Base-by-base conservation (phyloP, 2,329 filamentous ascomycete genomes). In the Fusarium newnesense region DNA sequence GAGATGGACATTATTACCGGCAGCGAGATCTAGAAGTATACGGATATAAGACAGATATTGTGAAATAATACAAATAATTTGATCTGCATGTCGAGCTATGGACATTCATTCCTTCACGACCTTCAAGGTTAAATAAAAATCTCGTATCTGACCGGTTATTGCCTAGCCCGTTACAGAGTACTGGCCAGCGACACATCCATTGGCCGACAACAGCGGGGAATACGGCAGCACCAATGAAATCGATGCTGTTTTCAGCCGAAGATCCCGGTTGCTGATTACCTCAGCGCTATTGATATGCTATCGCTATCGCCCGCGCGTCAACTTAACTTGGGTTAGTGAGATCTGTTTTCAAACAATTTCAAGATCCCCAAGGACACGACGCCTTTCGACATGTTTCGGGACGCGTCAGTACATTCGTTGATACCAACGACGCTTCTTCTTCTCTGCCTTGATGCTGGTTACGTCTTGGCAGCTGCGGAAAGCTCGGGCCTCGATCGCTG, bases 211-310 rank as follows among this genome's bases (percentile, higher is more conserved):
- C 34, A 52, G 52, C 40, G n/a, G 24, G 24, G 19, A 30, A 42
- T 50, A 64, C 40, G 43, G 28, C n/a, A 30, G 34, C 37, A 37
- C 66, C 60, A 70, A 70, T 70, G 9, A 47, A 28, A 26, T 34
- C 15, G 7, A 30, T 21, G 11, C 30, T 7, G 8, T 28, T 36
- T 28, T 28, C 36, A 63, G 58, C 69, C 68, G 69, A 68, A 10
- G 34, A 56, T 59, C 13, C 69, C 68, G 68, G n/a, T 56, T 28
- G 64, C 47, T 72, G 68, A 72, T 59, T 72, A 63, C 49, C 49
- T 52, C 49, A 72, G 69, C 63, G 9, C 34, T 21, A 28, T 30
- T 28, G 34, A 36, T 28, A 30, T 36, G 12, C 44, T 67, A 46
- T 59, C 58, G 56, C 50, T 67, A 56, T 64, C 63, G 56, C 64